Conservation (phyloP, 495 filamentous ascomycete species). For the Glonium stellatum region DNA sequence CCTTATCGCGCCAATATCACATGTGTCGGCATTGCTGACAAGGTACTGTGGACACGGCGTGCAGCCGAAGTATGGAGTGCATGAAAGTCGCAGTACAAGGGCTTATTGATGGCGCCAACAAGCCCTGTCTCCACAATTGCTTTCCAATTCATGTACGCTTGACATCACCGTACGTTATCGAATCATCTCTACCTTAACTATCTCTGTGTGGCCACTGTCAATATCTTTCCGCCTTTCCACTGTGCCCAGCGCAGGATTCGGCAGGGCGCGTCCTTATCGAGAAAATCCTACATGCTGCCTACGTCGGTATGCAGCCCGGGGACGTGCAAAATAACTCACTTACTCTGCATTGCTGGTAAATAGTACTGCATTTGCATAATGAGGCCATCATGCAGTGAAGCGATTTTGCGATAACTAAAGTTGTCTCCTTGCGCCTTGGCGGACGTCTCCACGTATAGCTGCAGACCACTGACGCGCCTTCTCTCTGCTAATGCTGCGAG, state of each 20-base stretch:
- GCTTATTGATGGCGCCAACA: constrained; percentile 6
- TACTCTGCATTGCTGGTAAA: background rate
- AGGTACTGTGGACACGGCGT: background rate
- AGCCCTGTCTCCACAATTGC: constrained; percentile 12
- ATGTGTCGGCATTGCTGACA: background rate
- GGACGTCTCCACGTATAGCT: background rate
- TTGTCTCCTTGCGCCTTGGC: background rate
- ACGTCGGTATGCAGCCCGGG: background rate
- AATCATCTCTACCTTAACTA: background rate
- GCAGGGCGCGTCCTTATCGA: background rate
- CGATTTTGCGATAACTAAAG: background rate
- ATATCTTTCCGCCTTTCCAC: background rate
- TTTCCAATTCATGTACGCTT: constrained; percentile 1
- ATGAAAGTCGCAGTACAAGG: constrained; percentile 4
- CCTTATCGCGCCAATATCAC: constrained; percentile 3
- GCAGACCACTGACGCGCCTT: background rate
- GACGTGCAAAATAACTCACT: background rate
- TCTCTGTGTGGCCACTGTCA: background rate
- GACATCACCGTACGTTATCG: constrained; percentile 20
- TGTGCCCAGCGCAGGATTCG: background rate
- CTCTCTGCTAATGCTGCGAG: background rate
- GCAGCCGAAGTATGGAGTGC: constrained; percentile 4
- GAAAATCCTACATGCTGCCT: background rate
- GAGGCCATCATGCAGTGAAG: background rate
- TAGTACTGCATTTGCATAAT: background rate